Conservation (phyloP, 2,329 filamentous ascomycete species). For the Verticillium tricorpus region DNA sequence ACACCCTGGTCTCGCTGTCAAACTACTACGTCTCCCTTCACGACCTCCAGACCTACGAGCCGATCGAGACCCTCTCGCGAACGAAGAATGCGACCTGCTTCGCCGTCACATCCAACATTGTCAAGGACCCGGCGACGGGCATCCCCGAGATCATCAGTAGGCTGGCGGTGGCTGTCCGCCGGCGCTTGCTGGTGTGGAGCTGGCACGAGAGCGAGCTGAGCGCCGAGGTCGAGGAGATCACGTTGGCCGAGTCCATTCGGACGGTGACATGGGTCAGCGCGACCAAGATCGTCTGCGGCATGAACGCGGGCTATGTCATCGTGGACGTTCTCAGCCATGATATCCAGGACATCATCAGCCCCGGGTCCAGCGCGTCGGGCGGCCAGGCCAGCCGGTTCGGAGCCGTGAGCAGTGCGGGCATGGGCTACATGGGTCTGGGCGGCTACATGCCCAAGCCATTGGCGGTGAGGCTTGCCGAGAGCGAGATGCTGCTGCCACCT, state of each 20-base stretch:
- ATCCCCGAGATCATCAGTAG: constrained; percentile 92
- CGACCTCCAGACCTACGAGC: constrained; percentile 78
- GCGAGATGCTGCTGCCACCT: constrained; percentile 83
- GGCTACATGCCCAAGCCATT: constrained; percentile 89
- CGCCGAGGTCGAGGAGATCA: constrained; percentile 69
- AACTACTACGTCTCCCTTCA: constrained; percentile 87
- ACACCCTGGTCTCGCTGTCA: constrained; percentile 83
- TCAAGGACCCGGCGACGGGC: constrained; percentile 79
- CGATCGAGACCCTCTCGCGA: constrained; percentile 72
- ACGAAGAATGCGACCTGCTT: constrained; percentile 89
- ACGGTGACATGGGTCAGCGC: constrained; percentile 88
- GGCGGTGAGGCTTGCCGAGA: constrained; percentile 74
- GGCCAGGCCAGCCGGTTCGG: constrained; percentile 72
- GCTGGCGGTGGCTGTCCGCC: constrained; percentile 87
- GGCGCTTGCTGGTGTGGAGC: constrained; percentile 83
- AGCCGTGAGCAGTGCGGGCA: constrained; percentile 76
- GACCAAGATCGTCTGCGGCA: constrained; percentile 80
- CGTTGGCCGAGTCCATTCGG: constrained; percentile 77
- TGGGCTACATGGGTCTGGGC: constrained; percentile 95
- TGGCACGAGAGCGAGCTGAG: constrained; percentile 93
- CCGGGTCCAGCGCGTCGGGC: constrained; percentile 60
- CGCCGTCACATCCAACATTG: constrained; percentile 91
- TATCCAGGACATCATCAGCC: constrained; percentile 73
- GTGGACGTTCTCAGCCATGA: constrained; percentile 75
- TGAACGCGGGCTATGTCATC: constrained; percentile 87